A percentile compares a stretch with the other conserved stretches of the same genome.
phyloP scores from a whole-genome alignment of 2,329 filamentous ascomycete genomes.

The Fusarium fracticaudum region DNA sequence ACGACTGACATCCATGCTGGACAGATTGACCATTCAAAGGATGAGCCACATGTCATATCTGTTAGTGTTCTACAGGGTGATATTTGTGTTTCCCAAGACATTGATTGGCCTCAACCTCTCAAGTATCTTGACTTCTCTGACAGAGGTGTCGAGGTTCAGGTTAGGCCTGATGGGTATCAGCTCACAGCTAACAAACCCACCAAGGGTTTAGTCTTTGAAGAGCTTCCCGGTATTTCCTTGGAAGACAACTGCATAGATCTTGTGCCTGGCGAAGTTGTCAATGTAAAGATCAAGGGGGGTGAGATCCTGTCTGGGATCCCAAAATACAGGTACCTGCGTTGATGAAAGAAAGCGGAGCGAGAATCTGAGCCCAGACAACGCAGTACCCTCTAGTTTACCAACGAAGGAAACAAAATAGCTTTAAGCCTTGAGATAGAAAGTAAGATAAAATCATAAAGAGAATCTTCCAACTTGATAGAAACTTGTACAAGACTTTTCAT shows the following conservation, averaged over 20 bases:
- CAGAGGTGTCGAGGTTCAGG: constrained; percentile 49
- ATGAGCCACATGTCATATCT: background rate
- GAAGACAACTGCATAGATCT: constrained; percentile 69
- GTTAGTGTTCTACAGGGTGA: background rate
- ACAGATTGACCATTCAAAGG: background rate
- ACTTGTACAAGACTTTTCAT: background rate
- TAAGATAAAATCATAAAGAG: too few relatives aligned
- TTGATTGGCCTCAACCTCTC: constrained; percentile 69
- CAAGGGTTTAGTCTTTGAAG: constrained; percentile 66
- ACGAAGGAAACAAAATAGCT: too few relatives aligned
- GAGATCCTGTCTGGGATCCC: rapidly evolving
- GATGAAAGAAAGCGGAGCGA: too few relatives aligned
- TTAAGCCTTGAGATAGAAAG: too few relatives aligned
- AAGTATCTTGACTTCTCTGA: constrained; percentile 66
- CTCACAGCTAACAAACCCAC: constrained; percentile 56
- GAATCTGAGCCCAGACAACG: too few relatives aligned
- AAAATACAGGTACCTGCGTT: background rate
- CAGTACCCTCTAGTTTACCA: too few relatives aligned
- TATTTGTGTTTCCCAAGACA: constrained; percentile 44
- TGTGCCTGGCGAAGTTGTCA: constrained; percentile 55
- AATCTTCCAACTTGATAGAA: too few relatives aligned
- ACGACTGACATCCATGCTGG: background rate
- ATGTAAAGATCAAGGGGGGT: background rate
- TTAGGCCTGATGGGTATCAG: constrained; percentile 39
- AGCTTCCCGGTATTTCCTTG: constrained; percentile 53